Base-by-base conservation (phyloP, 2,329 filamentous ascomycete species). In the Tolypocladium endophyticum region DNA sequence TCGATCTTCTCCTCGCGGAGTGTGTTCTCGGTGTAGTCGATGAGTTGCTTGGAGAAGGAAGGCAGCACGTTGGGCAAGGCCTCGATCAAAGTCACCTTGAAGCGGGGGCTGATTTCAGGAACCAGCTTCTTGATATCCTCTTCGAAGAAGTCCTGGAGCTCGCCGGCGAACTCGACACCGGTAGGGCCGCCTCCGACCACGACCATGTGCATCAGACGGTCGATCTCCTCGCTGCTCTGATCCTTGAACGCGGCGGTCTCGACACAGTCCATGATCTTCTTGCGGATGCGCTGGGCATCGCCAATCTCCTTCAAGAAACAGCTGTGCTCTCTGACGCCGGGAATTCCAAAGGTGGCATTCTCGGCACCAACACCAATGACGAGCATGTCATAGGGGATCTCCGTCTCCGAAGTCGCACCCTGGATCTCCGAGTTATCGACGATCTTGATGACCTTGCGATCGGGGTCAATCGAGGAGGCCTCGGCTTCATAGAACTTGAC, bases 231-330 rank as follows among this genome's bases (percentile, higher is more conserved):
- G 20, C 84, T 79, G 43, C 84, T 81, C 79, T 99, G 94, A 72
- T 92, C 93, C 84, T 97, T 97, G 87, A 99, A 97, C 63, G 91
- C 93, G 58, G 94, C 94, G 41, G 93, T 97, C 80, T 99, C 94
- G 68, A 96, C 92, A 74, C 94, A 99, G 79, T 99, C 94, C 94
- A 99, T 99, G 77, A 99, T 97, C 77, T 91, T 92, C 82, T 93
- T 97, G 72, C 94, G 91, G 73, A 99, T 99, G 71, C 86, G 85
- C 78, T 99, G 94, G 60, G 94, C 94, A 74, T 99, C 95, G 65
- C 84, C 86, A 71, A 99, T 96, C 79, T 99, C 95, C 83, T 99
- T 99, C 73, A 99, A 79, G 84, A 99, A 99, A 80, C 92, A 96
- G 68, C 90, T 93, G 81, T 99, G 80, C 77, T 99, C 94, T 67